Evolutionary conservation across 2,329 filamentous ascomycete species (phyloP), one percentile per base, ranked within the genome.

Genomic region (Paraphaeosphaeria sporulosa): DNA sequence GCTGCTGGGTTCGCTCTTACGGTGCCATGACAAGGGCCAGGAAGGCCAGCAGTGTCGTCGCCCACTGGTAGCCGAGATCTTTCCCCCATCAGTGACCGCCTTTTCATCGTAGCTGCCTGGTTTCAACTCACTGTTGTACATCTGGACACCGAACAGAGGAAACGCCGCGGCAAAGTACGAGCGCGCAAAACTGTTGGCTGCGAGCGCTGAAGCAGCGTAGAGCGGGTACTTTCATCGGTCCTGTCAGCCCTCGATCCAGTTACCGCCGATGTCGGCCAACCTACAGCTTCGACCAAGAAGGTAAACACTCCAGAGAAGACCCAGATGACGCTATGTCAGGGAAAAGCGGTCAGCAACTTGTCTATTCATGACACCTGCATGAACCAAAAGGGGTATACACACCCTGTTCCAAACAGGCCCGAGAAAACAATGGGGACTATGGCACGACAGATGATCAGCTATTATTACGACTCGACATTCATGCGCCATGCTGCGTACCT

Each of bases 251-350:
- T 64, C 61, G 57, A 62, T 66, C 63, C 34, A 23, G 51, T 50
- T 57, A 60, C 57, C 61, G 66, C 68, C 70, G 62, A 71, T 66
- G 55, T 67, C 67, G 67, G 69, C 64, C 43, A 44, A 78, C 79
- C 74, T 71, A 82, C 80, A 66, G 77, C 79, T 67, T 89, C 87
- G 12, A 94, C 92, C 64, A 96, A 81, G 79, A 96, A 97, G 13
- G 93, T 96, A 77, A 96, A 97, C 66, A 96, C 87, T 55, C 93
- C 92, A 58, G 87, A 89, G 78, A 92, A 97, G 32, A 90, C 87
- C 59, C 96, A 85, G 61, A 96, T 85, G 56, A 87, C 89, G 55
- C 91, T 92, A 66, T 47, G 54, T 60, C 56, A 70, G 70, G 61
- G 44, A 55, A 36, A 51, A 52, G 60, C 65, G 64, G 69, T 78